Base-by-base conservation (phyloP, 1,284 basidiomycete species). In the Leccinum fuscescens region DNA sequence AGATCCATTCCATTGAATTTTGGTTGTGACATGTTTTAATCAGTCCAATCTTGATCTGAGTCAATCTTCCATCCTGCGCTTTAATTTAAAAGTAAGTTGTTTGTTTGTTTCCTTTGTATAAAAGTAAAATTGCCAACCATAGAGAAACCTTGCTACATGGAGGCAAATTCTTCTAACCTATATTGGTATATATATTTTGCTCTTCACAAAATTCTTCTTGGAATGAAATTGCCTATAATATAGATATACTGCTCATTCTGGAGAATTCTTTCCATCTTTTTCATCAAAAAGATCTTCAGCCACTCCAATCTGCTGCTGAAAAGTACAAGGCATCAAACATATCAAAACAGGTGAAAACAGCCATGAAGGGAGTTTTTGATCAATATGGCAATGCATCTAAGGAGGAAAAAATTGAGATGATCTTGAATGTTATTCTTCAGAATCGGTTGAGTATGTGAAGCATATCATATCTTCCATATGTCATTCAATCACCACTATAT, bases 271-370 rank as follows among this genome's bases (percentile, higher is more conserved):
- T 42, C 8, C 1, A 42, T 17, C 15, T 39, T 4, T 39, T n/a
- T 0, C 7, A 39, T 9, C 1, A n/a, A n/a, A 39, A 39, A 3
- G 4, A n/a, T 5, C 7, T 2, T n/a, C 37, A 39, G 6, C 37
- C 37, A 39, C 12, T 39, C 11, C 7, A n/a, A n/a, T 39, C 37
- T 39, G 15, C 37, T n/a, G 37, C 15, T 39, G 1, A 15, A 4
- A 39, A 39, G 15, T 39, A 39, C 15, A 39, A 39, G 0, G 7
- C 37, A 39, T 39, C 37, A n/a, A 8, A 39, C 7, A 39, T 39
- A n/a, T 0, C 37, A n/a, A 12, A 14, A 15, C 3, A 8, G 0
- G 37, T 39, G 7, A 8, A 39, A 39, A 0, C 0, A 39, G 15
- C 7, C 15, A 39, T 39, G 37, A 2, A 39, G 7, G 37, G 3